Base-by-base conservation (phyloP, 257 asterid genomes). In the Petunia secreta region DNA sequence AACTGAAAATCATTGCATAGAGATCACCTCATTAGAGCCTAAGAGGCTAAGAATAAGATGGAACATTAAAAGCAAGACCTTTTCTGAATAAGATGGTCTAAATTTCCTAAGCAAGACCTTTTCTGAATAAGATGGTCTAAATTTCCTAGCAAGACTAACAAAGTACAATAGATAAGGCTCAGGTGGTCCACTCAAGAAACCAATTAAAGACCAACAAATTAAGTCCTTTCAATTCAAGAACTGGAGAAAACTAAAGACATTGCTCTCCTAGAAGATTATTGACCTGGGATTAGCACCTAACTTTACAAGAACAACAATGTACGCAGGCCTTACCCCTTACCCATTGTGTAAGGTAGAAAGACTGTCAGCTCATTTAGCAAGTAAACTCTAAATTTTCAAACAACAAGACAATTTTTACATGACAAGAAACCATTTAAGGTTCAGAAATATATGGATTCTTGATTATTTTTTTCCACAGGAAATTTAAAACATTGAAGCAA, bases 1-100 rank as follows among this genome's bases (percentile, higher is more conserved):
- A 44, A 68, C 76, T 8, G 58, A 68, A 43, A 69, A 68, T 68
- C 16, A 68, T 8, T 44, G 58, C 58, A 8, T 69, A 69, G 9
- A 46, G 4, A 46, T 44, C 55, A 2, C 50, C 39, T 63, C 48
- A 63, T 43, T 67, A 43, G 7, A 2, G 63, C 63, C 63, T 57
- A 57, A 15, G 36, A 67, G 50, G 15, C 75, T 67, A 54, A 64
- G 48, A 64, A 40, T 15, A 15, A 65, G 74, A 68, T 16, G 58
- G 14, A 68, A 16, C 75, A 68, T 14, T 15, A 0, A 41, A 41
- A 38, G 16, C 43, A 63, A 63, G 67, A 36, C 3, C 6, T 63
- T 15, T 36, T n/a, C 68, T 36, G 68, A 25, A 25, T 25, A 25
- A 25, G 38, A 59, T 59, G 64, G 64, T 16, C 64, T 59, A 5